Evolutionary conservation across 2,329 filamentous ascomycete genomes (phyloP).

Genomic region (Clarireedia homoeocarpa): DNA sequence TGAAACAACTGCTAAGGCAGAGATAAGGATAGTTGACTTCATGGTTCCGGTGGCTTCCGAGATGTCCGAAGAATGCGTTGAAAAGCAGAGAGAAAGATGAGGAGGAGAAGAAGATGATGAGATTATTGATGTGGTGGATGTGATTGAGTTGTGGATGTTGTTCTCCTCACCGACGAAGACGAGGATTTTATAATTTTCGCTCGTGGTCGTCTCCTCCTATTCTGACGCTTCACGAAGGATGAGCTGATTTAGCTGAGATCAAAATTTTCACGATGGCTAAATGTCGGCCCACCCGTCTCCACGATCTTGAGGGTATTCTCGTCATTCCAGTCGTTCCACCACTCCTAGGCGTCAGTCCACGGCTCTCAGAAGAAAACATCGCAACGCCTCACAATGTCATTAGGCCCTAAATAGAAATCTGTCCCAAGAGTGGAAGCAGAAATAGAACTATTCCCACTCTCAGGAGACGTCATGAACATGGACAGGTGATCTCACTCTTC

Average conservation of each 20-base stretch:
- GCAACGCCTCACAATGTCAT: neutral
- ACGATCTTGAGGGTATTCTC: neutral
- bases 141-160: neutral
- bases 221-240: too few species aligned
- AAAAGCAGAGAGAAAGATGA: neutral
- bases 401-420: neutral
- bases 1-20: neutral
- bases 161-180: neutral
- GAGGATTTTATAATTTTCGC: too few species aligned
- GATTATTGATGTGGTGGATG: neutral
- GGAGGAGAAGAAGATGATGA: neutral
- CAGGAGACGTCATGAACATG: neutral
- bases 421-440: neutral
- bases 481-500: neutral
- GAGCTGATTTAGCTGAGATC: too few species aligned
- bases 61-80: neutral
- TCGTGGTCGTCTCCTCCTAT: too few species aligned
- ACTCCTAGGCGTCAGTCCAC: neutral
- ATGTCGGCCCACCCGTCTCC: neutral
- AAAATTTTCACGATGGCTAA: too few species aligned
- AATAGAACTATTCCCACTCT: neutral
- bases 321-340: neutral
- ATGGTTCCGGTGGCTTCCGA: neutral
- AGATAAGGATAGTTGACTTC: neutral
- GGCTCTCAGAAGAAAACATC: neutral